Conservation (phyloP, 441 rosid species). For the Brassica hybrid region DNA sequence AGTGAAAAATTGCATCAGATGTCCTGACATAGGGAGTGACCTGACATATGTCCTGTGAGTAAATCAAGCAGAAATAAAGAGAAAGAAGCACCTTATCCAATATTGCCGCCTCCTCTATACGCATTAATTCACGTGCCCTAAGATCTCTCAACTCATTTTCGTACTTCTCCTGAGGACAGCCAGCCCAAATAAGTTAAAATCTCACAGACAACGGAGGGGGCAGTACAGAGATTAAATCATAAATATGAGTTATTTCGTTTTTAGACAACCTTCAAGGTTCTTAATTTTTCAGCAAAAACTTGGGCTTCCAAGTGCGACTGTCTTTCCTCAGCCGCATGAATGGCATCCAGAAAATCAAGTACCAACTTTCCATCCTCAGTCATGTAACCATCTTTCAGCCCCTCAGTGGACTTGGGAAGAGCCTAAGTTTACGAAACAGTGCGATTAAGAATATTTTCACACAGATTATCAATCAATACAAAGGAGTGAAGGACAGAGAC, state of each 20-base stretch:
- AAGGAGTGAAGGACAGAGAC: conserved; percentile 13
- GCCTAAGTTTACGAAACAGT: conserved; percentile 53
- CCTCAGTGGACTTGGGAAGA: conserved; percentile 54
- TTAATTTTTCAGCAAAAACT: conserved; percentile 72
- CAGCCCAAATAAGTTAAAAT: conserved; percentile 10
- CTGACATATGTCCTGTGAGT: conserved; percentile 11
- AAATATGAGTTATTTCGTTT: conserved; percentile 19
- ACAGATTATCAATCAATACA: conserved; percentile 27
- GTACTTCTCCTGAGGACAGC: conserved; percentile 68
- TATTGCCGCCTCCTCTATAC: conserved; percentile 91
- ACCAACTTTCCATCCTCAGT: conserved; percentile 79
- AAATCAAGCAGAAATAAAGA: conserved; percentile 27
- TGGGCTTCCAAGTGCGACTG: conserved; percentile 89
- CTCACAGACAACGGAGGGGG: conserved; percentile 5
- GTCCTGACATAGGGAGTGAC: conserved; percentile 4
- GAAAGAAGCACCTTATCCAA: conserved; percentile 77
- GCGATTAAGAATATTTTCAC: conserved; percentile 18
- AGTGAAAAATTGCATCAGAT: conserved; percentile 8
- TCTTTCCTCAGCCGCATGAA: conserved; percentile 87
- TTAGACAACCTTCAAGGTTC: conserved; percentile 69
- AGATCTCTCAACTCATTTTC: conserved; percentile 92
- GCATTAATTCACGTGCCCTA: conserved; percentile 95
- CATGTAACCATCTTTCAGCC: conserved; percentile 56
- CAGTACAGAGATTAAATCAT: background rate
- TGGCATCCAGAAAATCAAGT: conserved; percentile 67